phyloP scores from a whole-genome alignment of 345 rosid genomes.

The Pseudoturritis turrita region DNA sequence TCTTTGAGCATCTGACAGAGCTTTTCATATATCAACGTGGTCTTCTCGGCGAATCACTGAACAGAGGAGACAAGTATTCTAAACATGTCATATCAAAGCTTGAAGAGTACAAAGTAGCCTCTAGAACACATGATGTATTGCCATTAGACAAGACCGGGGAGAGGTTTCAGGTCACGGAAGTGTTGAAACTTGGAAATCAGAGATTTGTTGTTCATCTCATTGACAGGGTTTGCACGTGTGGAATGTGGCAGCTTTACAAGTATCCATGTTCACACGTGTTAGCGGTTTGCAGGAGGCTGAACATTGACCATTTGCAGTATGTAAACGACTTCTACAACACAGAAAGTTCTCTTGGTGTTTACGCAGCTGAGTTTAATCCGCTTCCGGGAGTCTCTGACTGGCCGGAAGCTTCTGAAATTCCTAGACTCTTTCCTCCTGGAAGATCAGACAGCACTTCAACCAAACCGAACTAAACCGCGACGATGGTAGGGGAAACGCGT shows the following conservation, averaged over 20 bases:
- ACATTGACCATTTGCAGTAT: constrained; percentile 5
- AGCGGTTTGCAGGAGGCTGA: constrained; percentile 8
- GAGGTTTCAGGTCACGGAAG: constrained; percentile 1
- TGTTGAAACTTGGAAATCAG: not conserved
- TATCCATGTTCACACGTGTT: not conserved
- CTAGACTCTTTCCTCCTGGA: not conserved
- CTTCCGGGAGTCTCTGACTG: not conserved
- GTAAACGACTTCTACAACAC: not conserved
- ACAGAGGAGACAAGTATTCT: not conserved
- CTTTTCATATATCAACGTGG: not conserved
- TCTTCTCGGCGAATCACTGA: not conserved
- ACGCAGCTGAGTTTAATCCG: not conserved
- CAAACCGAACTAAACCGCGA: too few species aligned
- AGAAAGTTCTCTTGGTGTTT: not conserved
- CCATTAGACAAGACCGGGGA: not conserved
- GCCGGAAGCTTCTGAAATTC: not conserved
- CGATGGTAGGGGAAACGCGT: too few species aligned
- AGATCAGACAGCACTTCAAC: too few species aligned
- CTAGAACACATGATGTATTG: not conserved
- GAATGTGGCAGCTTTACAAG: not conserved
- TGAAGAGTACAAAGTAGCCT: not conserved
- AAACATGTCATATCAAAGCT: not conserved
- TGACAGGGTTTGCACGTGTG: not conserved
- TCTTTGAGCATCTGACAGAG: not conserved
- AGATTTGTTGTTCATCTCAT: not conserved